These are phyloP conservation scores for Pseudomonodictys pantanalensis DNA, from an alignment of 495 filamentous ascomycete genomes.

Conservation along the genomic window DNA sequence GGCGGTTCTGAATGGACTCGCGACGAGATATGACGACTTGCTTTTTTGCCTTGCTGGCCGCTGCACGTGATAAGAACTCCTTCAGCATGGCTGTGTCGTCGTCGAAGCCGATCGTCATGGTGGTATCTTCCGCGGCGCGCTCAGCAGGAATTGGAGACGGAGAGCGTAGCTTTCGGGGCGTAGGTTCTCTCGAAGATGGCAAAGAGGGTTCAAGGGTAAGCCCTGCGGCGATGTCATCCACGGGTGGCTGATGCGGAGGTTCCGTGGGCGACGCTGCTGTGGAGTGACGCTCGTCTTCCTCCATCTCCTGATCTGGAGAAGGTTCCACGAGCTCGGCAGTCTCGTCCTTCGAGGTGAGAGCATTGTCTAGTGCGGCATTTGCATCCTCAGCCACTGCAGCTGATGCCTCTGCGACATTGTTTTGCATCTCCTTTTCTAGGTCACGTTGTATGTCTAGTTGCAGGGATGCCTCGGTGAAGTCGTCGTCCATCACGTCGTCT, in stretches of 20 bases:
- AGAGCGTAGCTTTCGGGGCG: conserved; percentile 9
- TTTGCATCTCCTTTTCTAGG: conserved; percentile 2
- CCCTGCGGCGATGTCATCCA: conserved; percentile 24
- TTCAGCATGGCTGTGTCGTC: conserved; percentile 61
- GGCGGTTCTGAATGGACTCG: conserved; percentile 38
- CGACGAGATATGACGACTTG: conserved; percentile 37
- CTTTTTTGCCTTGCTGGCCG: conserved; percentile 58
- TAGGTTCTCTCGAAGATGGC: not conserved
- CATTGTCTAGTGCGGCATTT: too few relatives aligned
- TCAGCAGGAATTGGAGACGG: conserved; percentile 6
- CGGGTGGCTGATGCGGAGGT: too few relatives aligned
- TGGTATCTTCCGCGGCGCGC: conserved; percentile 10
- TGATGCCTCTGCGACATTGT: too few relatives aligned
- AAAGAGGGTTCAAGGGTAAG: conserved; percentile 12
- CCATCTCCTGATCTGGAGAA: not conserved
- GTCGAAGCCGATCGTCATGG: conserved; percentile 37
- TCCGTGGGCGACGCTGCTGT: too few relatives aligned
- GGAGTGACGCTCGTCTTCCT: too few relatives aligned
- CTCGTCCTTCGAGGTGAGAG: not conserved
- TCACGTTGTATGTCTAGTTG: conserved; percentile 17
- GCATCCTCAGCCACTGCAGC: too few relatives aligned
- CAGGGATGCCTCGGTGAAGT: not conserved
- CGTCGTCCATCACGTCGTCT: not conserved
- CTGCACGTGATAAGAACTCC: conserved; percentile 59
- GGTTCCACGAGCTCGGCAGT: not conserved